phyloP scores from a whole-genome alignment of 352 stramenopile genomes.

The Pythium apleroticum region DNA sequence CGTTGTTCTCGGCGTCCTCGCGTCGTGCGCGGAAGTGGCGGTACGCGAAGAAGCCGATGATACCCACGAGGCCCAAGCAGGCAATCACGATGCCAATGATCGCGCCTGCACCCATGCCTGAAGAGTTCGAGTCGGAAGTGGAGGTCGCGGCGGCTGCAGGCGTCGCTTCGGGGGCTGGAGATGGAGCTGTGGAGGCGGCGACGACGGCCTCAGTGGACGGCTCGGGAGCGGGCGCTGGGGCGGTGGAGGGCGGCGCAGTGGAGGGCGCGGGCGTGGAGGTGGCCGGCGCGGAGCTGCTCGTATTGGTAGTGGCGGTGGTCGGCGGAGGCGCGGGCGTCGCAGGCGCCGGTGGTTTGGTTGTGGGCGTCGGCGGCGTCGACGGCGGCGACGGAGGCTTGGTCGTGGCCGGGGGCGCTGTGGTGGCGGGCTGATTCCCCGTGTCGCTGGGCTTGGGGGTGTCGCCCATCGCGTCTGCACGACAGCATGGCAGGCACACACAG shows the following conservation, averaged over 20 bases:
- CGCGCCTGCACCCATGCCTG: slow-evolving; percentile 23
- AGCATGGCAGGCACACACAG: neutral
- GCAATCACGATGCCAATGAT: slow-evolving; percentile 30
- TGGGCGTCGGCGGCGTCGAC: slow-evolving; percentile 9
- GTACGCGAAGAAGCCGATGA: slow-evolving; percentile 29
- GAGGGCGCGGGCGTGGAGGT: neutral
- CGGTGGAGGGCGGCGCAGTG: neutral
- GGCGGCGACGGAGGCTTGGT: slow-evolving; percentile 1
- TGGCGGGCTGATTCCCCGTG: slow-evolving; percentile 35
- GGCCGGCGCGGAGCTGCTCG: neutral
- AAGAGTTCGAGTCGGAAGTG: neutral
- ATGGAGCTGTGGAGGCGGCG: neutral
- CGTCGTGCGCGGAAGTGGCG: slow-evolving; percentile 24
- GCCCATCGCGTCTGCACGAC: slow-evolving; percentile 1
- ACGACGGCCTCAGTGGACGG: neutral
- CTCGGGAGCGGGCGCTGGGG: neutral
- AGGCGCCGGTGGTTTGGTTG: slow-evolving; percentile 1
- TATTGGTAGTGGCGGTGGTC: slow-evolving; percentile 1
- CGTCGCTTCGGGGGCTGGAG: neutral
- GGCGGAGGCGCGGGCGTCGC: slow-evolving; percentile 9
- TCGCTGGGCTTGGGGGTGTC: slow-evolving; percentile 26
- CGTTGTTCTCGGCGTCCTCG: slow-evolving; percentile 22
- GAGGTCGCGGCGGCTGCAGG: neutral
- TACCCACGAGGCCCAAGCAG: slow-evolving; percentile 21
- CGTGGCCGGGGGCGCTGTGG: slow-evolving; percentile 12